These are phyloP conservation scores for Xylaria hypoxylon DNA, from an alignment of 2,329 filamentous ascomycete species.

Conservation along the genomic window DNA sequence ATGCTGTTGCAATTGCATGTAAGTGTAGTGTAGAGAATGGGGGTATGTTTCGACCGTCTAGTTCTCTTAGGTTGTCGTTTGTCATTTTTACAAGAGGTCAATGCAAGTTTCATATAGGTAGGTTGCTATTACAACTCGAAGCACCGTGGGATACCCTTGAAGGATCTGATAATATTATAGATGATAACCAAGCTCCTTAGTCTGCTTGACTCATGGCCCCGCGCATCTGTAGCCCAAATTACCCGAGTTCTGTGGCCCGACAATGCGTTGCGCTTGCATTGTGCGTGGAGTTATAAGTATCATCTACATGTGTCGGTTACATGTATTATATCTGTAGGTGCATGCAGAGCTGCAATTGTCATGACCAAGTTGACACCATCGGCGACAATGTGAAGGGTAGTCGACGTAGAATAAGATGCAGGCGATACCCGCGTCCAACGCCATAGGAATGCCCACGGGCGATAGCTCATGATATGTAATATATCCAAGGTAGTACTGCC, in stretches of 20 bases:
- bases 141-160: slow-evolving; percentile 10
- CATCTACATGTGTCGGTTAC: slow-evolving; percentile 16
- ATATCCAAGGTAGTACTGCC: not conserved
- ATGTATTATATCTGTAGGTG: slow-evolving; percentile 12
- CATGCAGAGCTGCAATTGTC: slow-evolving; percentile 17
- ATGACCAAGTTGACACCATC: slow-evolving; percentile 23
- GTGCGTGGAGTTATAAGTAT: slow-evolving; percentile 6
- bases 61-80: slow-evolving; percentile 15
- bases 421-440: not conserved
- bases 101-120: slow-evolving; percentile 8
- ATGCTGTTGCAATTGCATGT: slow-evolving; percentile 5
- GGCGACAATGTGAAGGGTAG: slow-evolving; percentile 17
- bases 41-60: slow-evolving; percentile 3
- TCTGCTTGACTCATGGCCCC: slow-evolving; percentile 7
- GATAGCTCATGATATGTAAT: not conserved
- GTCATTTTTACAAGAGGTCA: slow-evolving; percentile 36
- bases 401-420: slow-evolving; percentile 1
- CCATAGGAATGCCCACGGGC: not conserved
- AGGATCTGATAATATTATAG: slow-evolving; percentile 10
- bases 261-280: slow-evolving; percentile 24
- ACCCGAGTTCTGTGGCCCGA: slow-evolving; percentile 12
- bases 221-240: slow-evolving; percentile 17
- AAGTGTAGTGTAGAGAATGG: not conserved
- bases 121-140: slow-evolving; percentile 10
- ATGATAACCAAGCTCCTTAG: slow-evolving; percentile 14